Evolutionary conservation across 169 alveolate genomes (phyloP).

Genomic region (Plasmodium gaboni): DNA sequence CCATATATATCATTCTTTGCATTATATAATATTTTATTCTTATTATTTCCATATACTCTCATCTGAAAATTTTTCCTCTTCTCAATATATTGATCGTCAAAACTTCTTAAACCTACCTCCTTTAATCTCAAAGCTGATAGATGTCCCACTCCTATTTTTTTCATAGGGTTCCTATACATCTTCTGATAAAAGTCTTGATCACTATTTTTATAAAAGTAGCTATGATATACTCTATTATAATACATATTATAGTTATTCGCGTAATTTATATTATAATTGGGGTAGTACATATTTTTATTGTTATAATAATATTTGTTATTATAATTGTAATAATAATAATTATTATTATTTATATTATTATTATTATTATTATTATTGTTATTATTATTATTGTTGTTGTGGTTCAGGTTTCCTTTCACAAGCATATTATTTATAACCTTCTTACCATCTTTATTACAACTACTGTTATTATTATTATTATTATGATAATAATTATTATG

Average conservation of each 20-base stretch:
- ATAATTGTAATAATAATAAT: not conserved
- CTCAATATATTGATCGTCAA: slow-evolving; percentile 78
- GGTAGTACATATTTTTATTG: slow-evolving; percentile 8
- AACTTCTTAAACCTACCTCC: slow-evolving; percentile 78
- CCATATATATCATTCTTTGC: slow-evolving; percentile 30
- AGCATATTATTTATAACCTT: not conserved
- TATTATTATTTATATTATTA: not conserved
- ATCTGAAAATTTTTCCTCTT: slow-evolving; percentile 58
- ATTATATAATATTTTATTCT: slow-evolving; percentile 7
- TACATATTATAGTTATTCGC: slow-evolving; percentile 4
- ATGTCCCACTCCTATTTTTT: slow-evolving; percentile 54
- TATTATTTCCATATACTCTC: slow-evolving; percentile 42
- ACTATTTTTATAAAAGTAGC: not conserved
- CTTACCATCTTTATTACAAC: not conserved
- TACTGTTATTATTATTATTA: not conserved
- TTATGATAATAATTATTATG: not conserved
- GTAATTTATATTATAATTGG: slow-evolving; percentile 1
- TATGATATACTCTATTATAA: slow-evolving; percentile 1
- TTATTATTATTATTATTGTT: not conserved
- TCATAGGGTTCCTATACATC: slow-evolving; percentile 29
- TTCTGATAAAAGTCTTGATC: slow-evolving; percentile 15
- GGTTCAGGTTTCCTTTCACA: not conserved
- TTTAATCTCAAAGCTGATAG: slow-evolving; percentile 66
- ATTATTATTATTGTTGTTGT: not conserved
- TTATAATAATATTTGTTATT: slow-evolving; percentile 2